A percentile compares a stretch with the other conserved stretches of the same genome.
phyloP scores from a whole-genome alignment of 176 grass and related monocot genomes.

The Aegilops longissima region DNA sequence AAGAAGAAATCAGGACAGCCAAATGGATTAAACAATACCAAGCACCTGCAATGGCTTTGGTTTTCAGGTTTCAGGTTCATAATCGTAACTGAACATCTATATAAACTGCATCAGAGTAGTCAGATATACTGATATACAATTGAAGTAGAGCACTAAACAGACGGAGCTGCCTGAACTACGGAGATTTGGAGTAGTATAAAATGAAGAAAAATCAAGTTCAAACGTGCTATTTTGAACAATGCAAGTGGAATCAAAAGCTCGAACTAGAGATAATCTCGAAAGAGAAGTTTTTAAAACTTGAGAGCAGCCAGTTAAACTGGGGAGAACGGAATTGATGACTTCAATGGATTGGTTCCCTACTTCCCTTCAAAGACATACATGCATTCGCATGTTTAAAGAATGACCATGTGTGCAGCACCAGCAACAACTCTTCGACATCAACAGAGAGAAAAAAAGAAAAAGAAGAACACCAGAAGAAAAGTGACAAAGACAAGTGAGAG shows the following conservation, averaged over 20 bases:
- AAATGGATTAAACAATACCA: not conserved
- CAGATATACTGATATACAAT: not conserved
- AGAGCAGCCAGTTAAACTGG: not conserved
- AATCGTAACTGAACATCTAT: conserved; percentile 10
- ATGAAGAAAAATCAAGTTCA: not conserved
- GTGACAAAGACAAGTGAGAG: not conserved
- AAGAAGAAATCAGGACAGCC: conserved; percentile 18
- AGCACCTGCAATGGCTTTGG: not conserved
- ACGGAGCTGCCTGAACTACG: not conserved
- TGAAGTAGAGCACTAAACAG: not conserved
- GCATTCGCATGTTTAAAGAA: not conserved
- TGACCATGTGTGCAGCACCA: not conserved
- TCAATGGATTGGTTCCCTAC: not conserved
- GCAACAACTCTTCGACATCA: not conserved
- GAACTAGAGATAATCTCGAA: not conserved
- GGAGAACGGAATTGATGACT: not conserved
- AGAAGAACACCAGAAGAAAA: not conserved
- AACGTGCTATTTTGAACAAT: conserved; percentile 6
- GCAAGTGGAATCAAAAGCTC: not conserved
- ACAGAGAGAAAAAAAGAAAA: not conserved
- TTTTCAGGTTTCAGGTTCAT: conserved; percentile 12
- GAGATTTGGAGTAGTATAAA: conserved; percentile 18
- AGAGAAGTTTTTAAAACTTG: not conserved
- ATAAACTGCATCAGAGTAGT: not conserved
- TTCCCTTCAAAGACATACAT: not conserved